A percentile compares a stretch with the other conserved stretches of the same genome.
phyloP scores from a whole-genome alignment of 192 early-diverging fungal species.

The Backusella sp. region DNA sequence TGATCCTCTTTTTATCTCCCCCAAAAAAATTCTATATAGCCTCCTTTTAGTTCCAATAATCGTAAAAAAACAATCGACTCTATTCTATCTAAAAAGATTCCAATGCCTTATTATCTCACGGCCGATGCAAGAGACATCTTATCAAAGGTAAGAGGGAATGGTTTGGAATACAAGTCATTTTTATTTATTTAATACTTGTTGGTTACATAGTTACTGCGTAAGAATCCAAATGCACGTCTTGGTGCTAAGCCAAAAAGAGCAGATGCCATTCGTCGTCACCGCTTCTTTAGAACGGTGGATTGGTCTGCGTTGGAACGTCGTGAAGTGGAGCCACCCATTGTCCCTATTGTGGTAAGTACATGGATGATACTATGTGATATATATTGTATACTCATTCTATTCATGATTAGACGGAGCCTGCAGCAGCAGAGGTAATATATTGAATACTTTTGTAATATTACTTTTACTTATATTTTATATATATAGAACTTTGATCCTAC shows the following conservation, averaged over 20 bases:
- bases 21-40: conserved; percentile 21
- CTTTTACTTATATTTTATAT: neutral
- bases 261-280: conserved; percentile 52
- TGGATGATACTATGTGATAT: neutral
- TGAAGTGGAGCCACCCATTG: conserved; percentile 63
- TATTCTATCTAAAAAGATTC: conserved; percentile 79
- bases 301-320: conserved; percentile 58
- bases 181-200: conserved; percentile 5
- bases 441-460: neutral
- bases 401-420: conserved; percentile 9
- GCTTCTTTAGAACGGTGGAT: conserved; percentile 71
- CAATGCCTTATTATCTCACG: conserved; percentile 77
- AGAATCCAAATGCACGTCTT: conserved; percentile 49
- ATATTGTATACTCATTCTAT: neutral
- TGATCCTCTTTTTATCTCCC: neutral
- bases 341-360: conserved; percentile 52
- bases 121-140: conserved; percentile 75
- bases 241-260: conserved; percentile 46
- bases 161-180: conserved; percentile 22
- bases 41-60: conserved; percentile 78
- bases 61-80: conserved; percentile 80
- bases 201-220: conserved; percentile 52
- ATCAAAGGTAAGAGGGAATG: conserved; percentile 53
- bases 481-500: conserved; percentile 15
- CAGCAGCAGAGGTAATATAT: conserved; percentile 15